Conservation (phyloP, 2,329 filamentous ascomycete species). For the Fusarium irregulare region DNA sequence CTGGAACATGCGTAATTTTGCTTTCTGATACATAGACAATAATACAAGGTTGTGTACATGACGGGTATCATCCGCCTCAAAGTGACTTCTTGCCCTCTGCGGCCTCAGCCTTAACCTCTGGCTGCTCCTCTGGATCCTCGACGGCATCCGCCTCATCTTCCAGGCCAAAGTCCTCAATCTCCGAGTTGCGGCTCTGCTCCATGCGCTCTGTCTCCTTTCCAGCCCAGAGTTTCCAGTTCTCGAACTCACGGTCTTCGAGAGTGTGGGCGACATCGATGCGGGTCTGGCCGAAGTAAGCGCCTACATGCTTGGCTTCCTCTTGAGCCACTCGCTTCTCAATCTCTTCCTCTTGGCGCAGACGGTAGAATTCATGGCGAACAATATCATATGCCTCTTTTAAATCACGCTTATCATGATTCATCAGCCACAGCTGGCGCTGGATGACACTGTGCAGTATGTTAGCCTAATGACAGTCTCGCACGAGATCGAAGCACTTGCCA, state of each 20-base stretch:
- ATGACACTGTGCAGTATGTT: slow-evolving; percentile 74
- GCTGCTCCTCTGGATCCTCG: slow-evolving; percentile 37
- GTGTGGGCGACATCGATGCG: slow-evolving; percentile 81
- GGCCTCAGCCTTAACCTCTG: slow-evolving; percentile 42
- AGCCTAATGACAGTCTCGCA: slow-evolving; percentile 9
- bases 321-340: slow-evolving; percentile 83
- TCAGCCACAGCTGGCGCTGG: slow-evolving; percentile 89
- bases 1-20: slow-evolving; percentile 33
- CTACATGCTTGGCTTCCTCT: slow-evolving; percentile 87
- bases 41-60: slow-evolving; percentile 43
- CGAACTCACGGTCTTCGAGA: slow-evolving; percentile 82
- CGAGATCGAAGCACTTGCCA: slow-evolving; percentile 26
- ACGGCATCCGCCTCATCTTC: slow-evolving; percentile 50
- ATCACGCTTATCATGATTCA: slow-evolving; percentile 69
- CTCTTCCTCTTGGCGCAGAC: slow-evolving; percentile 82
- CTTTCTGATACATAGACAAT: slow-evolving; percentile 41
- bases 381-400: slow-evolving; percentile 82
- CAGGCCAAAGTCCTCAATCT: slow-evolving; percentile 57
- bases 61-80: slow-evolving; percentile 40
- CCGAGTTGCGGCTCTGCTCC: slow-evolving; percentile 55
- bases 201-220: slow-evolving; percentile 57
- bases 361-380: slow-evolving; percentile 91
- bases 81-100: slow-evolving; percentile 25
- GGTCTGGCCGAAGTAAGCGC: slow-evolving; percentile 87
- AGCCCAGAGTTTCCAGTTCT: slow-evolving; percentile 89